Conservation (phyloP, 2,329 filamentous ascomycete species). For the Nakataea oryzae region DNA sequence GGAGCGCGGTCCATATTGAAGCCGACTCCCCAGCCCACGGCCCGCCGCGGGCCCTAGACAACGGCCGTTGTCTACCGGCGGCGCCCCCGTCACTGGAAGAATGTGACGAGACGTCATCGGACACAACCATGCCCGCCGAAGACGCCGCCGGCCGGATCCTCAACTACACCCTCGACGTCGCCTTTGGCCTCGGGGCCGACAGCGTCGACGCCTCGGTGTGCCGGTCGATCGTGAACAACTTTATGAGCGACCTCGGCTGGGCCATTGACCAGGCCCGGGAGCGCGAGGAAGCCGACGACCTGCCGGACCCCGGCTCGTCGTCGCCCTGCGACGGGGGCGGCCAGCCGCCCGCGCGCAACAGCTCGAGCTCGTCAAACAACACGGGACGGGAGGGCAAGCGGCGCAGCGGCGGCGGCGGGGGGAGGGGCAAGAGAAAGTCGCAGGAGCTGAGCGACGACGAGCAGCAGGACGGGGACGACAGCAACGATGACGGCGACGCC, state of each 20-base stretch:
- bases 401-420: background rate
- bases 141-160: slow-evolving; percentile 5
- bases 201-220: background rate
- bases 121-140: background rate
- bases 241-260: slow-evolving; percentile 5
- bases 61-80: background rate
- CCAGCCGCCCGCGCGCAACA: background rate
- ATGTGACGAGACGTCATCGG: slow-evolving; percentile 2
- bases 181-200: background rate
- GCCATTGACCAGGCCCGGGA: slow-evolving; percentile 1
- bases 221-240: slow-evolving; percentile 5
- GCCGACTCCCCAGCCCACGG: background rate
- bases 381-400: background rate
- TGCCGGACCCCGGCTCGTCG: background rate
- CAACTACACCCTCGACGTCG: slow-evolving; percentile 5
- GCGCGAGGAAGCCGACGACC: background rate
- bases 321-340: background rate
- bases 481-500: background rate
- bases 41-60: background rate
- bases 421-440: slow-evolving; percentile 5
- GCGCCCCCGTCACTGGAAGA: background rate
- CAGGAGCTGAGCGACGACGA: background rate
- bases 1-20: background rate
- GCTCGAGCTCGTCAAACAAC: background rate
- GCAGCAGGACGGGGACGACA: slow-evolving; percentile 1